phyloP scores from a whole-genome alignment of 148 eudicot species.

The Fallopia convolvulus region DNA sequence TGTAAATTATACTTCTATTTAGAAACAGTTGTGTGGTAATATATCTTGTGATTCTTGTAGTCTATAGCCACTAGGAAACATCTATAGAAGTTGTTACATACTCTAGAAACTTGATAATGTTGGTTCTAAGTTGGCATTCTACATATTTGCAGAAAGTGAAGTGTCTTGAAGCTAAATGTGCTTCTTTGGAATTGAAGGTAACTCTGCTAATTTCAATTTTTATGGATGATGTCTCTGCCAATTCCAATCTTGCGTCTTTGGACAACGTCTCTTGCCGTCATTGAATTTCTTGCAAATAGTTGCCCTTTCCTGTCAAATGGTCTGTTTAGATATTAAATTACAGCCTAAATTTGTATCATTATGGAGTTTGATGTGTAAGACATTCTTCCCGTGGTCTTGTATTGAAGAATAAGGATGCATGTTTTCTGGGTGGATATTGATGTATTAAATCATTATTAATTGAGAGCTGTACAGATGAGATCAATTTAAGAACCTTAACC shows the following conservation, averaged over 20 bases:
- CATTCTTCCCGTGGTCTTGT: background rate
- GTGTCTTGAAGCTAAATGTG: slow-evolving; percentile 20
- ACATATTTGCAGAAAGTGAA: slow-evolving; percentile 17
- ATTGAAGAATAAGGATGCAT: background rate
- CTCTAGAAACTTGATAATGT: background rate
- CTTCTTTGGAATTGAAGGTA: slow-evolving; percentile 19
- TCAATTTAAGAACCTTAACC: background rate
- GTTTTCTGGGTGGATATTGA: background rate
- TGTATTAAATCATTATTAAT: background rate
- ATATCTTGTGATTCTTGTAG: background rate
- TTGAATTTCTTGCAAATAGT: background rate
- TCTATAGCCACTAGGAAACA: background rate
- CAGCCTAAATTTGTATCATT: background rate
- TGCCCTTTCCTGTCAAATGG: background rate
- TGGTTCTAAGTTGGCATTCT: background rate
- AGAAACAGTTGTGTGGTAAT: background rate
- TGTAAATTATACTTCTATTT: background rate
- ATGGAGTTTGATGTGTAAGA: background rate
- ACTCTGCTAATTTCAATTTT: background rate
- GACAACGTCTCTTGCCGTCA: background rate
- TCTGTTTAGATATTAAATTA: background rate
- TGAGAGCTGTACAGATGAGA: background rate
- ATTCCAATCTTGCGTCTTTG: background rate
- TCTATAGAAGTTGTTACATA: background rate
- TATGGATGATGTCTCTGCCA: background rate